phyloP scores from a whole-genome alignment of 768 basidiomycete species.

The Lanmaoa rubissima region DNA sequence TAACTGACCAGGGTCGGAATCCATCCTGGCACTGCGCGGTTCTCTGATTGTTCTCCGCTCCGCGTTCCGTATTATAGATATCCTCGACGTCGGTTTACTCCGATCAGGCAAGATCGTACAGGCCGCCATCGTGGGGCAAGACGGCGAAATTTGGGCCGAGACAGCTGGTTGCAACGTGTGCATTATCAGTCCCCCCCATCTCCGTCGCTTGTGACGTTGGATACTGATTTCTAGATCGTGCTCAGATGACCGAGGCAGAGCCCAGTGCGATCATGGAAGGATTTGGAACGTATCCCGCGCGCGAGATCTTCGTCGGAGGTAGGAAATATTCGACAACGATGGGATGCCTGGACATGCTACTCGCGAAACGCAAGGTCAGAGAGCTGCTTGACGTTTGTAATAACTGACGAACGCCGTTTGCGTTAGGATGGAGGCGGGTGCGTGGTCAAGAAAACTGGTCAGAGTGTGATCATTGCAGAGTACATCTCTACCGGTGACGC shows the following conservation, averaged over 20 bases:
- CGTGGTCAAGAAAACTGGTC: slow-evolving; percentile 27
- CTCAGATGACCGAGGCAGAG: slow-evolving; percentile 25
- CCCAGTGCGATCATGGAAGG: slow-evolving; percentile 17
- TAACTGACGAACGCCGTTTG: neutral
- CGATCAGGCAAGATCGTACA: slow-evolving; percentile 67
- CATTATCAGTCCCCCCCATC: neutral
- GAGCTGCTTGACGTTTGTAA: neutral
- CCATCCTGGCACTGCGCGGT: neutral
- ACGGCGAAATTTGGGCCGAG: slow-evolving; percentile 33
- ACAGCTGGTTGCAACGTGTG: slow-evolving; percentile 28
- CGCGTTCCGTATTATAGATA: slow-evolving; percentile 46
- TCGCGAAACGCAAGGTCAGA: slow-evolving; percentile 22
- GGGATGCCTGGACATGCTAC: slow-evolving; percentile 26
- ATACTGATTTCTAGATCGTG: neutral
- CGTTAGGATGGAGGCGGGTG: slow-evolving; percentile 22
- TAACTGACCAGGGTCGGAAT: neutral
- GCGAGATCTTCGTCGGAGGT: slow-evolving; percentile 25
- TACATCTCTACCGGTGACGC: slow-evolving; percentile 9
- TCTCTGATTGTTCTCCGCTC: neutral
- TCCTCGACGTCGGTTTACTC: slow-evolving; percentile 80
- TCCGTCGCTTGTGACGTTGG: too few species aligned
- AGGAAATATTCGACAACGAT: slow-evolving; percentile 26
- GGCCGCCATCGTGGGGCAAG: slow-evolving; percentile 52
- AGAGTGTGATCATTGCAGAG: slow-evolving; percentile 27
- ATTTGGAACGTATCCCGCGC: slow-evolving; percentile 19